A percentile compares a stretch with the other conserved stretches of the same genome.
These are phyloP conservation scores for Tolypocladium paradoxum DNA, from an alignment of 2,329 filamentous ascomycete species.

Conservation along the genomic window DNA sequence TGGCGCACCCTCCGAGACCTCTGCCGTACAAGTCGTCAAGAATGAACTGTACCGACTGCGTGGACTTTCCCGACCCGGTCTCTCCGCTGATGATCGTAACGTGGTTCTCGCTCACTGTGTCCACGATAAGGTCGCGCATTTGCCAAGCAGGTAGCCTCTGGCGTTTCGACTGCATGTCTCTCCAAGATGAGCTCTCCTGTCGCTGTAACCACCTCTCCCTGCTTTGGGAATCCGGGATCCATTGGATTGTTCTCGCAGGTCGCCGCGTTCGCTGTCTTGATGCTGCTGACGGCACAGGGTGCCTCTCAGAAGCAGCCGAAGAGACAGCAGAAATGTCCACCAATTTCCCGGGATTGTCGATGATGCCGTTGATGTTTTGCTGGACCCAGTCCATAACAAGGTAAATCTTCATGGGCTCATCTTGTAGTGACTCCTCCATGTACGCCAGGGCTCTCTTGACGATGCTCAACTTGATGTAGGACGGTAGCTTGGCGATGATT, in stretches of 20 bases:
- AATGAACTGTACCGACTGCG: slow-evolving; percentile 92
- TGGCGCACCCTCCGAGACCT: slow-evolving; percentile 64
- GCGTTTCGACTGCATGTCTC: slow-evolving; percentile 64
- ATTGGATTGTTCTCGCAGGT: slow-evolving; percentile 50
- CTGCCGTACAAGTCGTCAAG: slow-evolving; percentile 78
- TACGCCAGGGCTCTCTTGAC: slow-evolving; percentile 66
- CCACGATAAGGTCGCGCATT: slow-evolving; percentile 64
- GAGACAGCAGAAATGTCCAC: slow-evolving; percentile 74
- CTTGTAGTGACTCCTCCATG: slow-evolving; percentile 58
- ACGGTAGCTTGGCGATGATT: slow-evolving; percentile 62
- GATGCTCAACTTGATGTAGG: slow-evolving; percentile 87
- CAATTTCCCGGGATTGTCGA: slow-evolving; percentile 73
- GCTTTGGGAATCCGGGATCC: slow-evolving; percentile 49
- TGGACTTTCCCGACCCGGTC: slow-evolving; percentile 94
- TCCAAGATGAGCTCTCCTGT: slow-evolving; percentile 53
- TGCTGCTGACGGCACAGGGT: slow-evolving; percentile 15
- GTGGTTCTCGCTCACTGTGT: slow-evolving; percentile 64
- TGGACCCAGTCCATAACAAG: slow-evolving; percentile 88
- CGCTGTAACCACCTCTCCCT: slow-evolving; percentile 59
- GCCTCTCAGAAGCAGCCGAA: slow-evolving; percentile 51
- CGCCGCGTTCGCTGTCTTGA: slow-evolving; percentile 24
- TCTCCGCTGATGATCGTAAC: slow-evolving; percentile 96
- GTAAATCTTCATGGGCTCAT: slow-evolving; percentile 83
- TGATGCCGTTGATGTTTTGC: slow-evolving; percentile 68
- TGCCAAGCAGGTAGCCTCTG: slow-evolving; percentile 79